Base-by-base conservation (phyloP, 768 basidiomycete genomes). In the Russula ochroleuca region DNA sequence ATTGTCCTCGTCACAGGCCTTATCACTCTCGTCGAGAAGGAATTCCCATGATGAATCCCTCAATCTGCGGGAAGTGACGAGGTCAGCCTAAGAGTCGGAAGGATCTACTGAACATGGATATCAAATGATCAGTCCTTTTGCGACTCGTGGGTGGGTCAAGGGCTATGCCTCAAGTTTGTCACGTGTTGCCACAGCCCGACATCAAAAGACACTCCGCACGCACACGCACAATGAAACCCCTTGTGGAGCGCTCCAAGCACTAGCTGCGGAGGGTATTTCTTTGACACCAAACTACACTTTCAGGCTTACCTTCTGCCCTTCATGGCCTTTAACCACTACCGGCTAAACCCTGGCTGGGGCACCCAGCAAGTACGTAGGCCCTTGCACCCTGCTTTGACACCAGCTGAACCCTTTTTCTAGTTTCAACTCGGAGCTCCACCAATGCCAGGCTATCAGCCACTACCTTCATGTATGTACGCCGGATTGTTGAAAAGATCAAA, bases 321-420 rank as follows among this genome's bases (percentile, higher is more conserved):
- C 68, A 83, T 81, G 80, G 71, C 79, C 41, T 79, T 77, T 69
- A 72, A 79, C 71, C 78, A 82, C 65, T 81, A 81, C 69, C 78
- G 77, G 49, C 38, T 7, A 7, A 28, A 62, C 3, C 79, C 80
- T 31, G 78, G 76, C 41, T 84, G 82, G 82, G 84, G 85, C 9
- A 80, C 81, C 15, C 64, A 70, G 9, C 73, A 76, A 64, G 76
- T 77, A 55, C 49, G 71, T 67, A 19, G n/a, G 31, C 65, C 59
- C 48, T 49, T 50, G 38, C 56, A 19, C 31, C 31, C 21, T 57
- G 5, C 28, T 25, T 48, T 21, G 11, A 53, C 40, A 35, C 45
- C 31, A 41, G 21, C 61, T 51, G 33, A 62, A 15, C 23, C 21
- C 45, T 3, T 23, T 7, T 25, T 48, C 23, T 52, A 69, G 68